Evolutionary conservation across 441 rosid species (phyloP).

Genomic region (Raphanus hybrid): DNA sequence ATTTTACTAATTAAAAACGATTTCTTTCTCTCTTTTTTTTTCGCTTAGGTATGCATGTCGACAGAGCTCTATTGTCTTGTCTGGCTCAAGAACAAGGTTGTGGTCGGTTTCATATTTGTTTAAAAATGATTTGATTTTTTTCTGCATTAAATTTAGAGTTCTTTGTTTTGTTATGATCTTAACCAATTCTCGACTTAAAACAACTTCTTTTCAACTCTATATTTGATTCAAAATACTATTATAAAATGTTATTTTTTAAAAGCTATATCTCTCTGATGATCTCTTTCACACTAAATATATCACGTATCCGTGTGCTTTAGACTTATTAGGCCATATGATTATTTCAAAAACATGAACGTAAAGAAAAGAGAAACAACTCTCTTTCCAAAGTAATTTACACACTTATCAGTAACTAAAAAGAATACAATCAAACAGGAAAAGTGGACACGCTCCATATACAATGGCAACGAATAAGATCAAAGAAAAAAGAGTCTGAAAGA

Average conservation of each 20-base stretch:
- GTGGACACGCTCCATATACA: conserved; percentile 29
- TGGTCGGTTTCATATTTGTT: conserved; percentile 18
- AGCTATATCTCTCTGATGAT: neutral
- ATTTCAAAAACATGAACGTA: conserved; percentile 5
- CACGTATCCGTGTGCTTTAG: neutral
- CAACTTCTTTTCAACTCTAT: neutral
- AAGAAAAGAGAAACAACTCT: neutral
- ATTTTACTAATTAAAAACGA: neutral
- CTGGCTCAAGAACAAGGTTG: conserved; percentile 17
- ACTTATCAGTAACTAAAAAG: conserved; percentile 13
- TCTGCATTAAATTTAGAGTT: neutral
- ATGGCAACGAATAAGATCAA: conserved; percentile 3
- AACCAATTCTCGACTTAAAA: conserved; percentile 3
- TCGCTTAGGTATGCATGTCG: conserved; percentile 17
- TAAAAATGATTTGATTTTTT: neutral
- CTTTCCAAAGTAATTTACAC: conserved; percentile 26
- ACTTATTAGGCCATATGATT: neutral
- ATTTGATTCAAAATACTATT: neutral
- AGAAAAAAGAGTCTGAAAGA: conserved; percentile 8
- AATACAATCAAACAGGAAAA: conserved; percentile 9
- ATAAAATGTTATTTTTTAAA: neutral
- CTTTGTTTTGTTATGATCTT: neutral
- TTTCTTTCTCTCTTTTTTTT: neutral
- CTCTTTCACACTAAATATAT: neutral
- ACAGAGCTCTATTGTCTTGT: conserved; percentile 30